Base-by-base conservation (phyloP, 306 rosid genomes). In the Citrullus mucosospermus region DNA sequence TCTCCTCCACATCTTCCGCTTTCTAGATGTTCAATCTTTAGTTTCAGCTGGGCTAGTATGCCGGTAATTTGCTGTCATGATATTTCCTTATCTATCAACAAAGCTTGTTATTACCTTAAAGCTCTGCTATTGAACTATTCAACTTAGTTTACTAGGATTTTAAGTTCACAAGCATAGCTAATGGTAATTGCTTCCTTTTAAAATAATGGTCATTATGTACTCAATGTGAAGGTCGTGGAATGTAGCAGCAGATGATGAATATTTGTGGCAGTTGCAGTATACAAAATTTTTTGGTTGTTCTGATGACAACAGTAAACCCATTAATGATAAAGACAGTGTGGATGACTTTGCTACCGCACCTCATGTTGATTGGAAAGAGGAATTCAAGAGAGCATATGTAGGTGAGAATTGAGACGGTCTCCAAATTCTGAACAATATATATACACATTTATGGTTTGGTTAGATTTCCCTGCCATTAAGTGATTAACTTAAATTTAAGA, bases 171-270 rank as follows among this genome's bases (percentile, higher is more conserved):
- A 15, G 58, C 39, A 20, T 17, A 22, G 32, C 57, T 22, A 70
- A 44, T 13, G 15, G 9, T n/a, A 12, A 12, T 25, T 32, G 55
- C 11, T 71, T 48, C 77, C 15, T 44, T 44, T 63, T 53, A 13
- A 20, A 63, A 75, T 77, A 66, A 36, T 66, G 71, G 73, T 80
- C 81, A 41, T 62, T 79, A 70, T 67, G 69, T 84, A 59, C 63
- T 88, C 80, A 61, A 48, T 69, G 74, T 87, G 80, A 77, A 94
- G 98, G 97, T 83, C 87, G 4, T 94, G 98, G 97, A 92, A 90
- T 83, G 32, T 86, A 54, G 93, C 97, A 38, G 93, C 98, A 82
- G 88, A 84, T 79, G 95, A 89, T 68, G 78, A 87, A 81, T 83
- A 76, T 83, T 82, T 89, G 59, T 94, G 97, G 98, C 83, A 80